phyloP scores from a whole-genome alignment of 2,329 filamentous ascomycete species.

The Gnomoniopsis sp. region DNA sequence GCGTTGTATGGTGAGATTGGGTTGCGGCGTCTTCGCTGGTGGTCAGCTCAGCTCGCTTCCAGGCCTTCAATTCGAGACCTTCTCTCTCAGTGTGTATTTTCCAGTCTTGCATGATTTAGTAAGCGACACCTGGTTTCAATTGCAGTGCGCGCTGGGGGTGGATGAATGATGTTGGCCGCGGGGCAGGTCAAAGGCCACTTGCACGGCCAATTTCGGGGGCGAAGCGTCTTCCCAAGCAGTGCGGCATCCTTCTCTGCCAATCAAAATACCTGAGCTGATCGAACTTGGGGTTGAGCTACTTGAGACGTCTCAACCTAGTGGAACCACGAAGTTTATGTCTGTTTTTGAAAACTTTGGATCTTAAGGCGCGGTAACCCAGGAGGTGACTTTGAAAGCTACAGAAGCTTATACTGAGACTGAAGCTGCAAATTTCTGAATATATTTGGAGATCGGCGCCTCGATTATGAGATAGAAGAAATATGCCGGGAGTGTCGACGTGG shows the following conservation, averaged over 20 bases:
- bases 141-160: constrained; percentile 1
- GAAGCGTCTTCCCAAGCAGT: not conserved
- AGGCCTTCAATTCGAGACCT: constrained; percentile 1
- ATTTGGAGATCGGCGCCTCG: not conserved
- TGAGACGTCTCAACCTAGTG: constrained; percentile 10
- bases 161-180: constrained; percentile 5
- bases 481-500: not conserved
- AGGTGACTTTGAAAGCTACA: too few species aligned
- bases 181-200: not conserved
- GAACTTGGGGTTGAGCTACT: not conserved
- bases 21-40: not conserved
- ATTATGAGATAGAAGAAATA: not conserved
- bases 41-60: constrained; percentile 1
- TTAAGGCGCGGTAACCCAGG: too few species aligned
- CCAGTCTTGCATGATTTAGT: not conserved
- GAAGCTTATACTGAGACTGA: not conserved
- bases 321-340: not conserved
- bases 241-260: not conserved
- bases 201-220: constrained; percentile 5
- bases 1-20: not conserved
- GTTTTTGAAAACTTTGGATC: not conserved
- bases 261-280: not conserved
- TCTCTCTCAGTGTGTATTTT: not conserved
- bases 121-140: not conserved
- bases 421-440: not conserved